Conservation (phyloP, 2,329 filamentous ascomycete genomes). For the Amylocarpus encephaloides region DNA sequence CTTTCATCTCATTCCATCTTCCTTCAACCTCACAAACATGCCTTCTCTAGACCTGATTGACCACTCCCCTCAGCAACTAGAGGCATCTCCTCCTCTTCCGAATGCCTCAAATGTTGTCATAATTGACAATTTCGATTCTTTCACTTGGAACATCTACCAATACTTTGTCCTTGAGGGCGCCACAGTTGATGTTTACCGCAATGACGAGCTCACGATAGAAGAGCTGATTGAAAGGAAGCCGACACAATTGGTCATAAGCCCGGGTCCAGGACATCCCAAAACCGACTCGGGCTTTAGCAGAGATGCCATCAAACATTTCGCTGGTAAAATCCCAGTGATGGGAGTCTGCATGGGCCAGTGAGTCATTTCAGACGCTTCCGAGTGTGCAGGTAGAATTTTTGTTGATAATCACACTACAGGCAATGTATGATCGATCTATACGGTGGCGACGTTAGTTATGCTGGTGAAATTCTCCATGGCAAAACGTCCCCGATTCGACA, state of each 20-base stretch:
- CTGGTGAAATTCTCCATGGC: constrained; percentile 93
- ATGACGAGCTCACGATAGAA: constrained; percentile 83
- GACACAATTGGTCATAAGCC: constrained; percentile 90
- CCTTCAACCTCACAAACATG: constrained; percentile 30
- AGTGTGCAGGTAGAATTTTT: background rate
- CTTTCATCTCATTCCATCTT: background rate
- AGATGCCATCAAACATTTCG: constrained; percentile 83
- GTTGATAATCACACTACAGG: constrained; percentile 35
- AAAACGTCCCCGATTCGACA: constrained; percentile 91
- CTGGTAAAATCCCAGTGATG: constrained; percentile 88
- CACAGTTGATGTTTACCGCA: constrained; percentile 80
- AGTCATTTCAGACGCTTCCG: constrained; percentile 34
- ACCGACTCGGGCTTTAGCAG: constrained; percentile 92
- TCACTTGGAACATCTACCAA: constrained; percentile 99
- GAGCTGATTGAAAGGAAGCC: constrained; percentile 78
- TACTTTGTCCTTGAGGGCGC: constrained; percentile 96
- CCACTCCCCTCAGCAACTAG: constrained; percentile 80
- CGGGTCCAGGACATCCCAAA: constrained; percentile 85
- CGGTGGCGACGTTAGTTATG: constrained; percentile 83
- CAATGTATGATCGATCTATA: constrained; percentile 96
- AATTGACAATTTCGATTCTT: constrained; percentile 99
- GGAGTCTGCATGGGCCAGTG: constrained; percentile 98
- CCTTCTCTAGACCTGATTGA: constrained; percentile 53
- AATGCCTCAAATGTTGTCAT: constrained; percentile 87
- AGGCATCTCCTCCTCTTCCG: constrained; percentile 63